Conservation (phyloP, 257 asterid genomes). For the Jacaranda mimosifolia region DNA sequence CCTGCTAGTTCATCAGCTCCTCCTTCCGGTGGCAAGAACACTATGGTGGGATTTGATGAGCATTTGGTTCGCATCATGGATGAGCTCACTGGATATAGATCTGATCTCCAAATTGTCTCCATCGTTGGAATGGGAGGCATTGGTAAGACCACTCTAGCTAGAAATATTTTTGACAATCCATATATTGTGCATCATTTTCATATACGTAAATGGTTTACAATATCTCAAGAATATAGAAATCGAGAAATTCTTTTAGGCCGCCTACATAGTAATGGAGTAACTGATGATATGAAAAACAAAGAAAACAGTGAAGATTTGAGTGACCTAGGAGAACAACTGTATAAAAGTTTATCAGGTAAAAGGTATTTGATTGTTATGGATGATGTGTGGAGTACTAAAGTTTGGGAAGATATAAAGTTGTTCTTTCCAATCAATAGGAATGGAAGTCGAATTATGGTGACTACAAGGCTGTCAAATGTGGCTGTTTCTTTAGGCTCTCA, state of each 20-base stretch:
- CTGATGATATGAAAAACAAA: background rate
- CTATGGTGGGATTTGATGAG: too few species aligned
- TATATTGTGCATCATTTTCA: background rate
- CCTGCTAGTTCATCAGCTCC: background rate
- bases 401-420: too few species aligned
- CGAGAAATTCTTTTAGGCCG: slow-evolving; percentile 6
- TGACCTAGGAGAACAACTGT: background rate
- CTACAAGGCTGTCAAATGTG: slow-evolving; percentile 33
- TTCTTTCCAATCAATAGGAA: background rate
- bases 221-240: background rate
- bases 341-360: too few species aligned
- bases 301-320: background rate
- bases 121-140: too few species aligned
- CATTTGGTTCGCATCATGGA: too few species aligned
- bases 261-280: background rate
- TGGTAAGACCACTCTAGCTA: too few species aligned
- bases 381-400: too few species aligned
- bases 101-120: too few species aligned
- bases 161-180: slow-evolving; percentile 11
- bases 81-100: too few species aligned
- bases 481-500: slow-evolving; percentile 26
- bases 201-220: too few species aligned
- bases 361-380: too few species aligned
- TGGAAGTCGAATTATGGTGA: background rate
- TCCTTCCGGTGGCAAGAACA: too few species aligned